Base-by-base conservation (phyloP, 352 stramenopile species). In the Pseudoperonospora humuli region DNA sequence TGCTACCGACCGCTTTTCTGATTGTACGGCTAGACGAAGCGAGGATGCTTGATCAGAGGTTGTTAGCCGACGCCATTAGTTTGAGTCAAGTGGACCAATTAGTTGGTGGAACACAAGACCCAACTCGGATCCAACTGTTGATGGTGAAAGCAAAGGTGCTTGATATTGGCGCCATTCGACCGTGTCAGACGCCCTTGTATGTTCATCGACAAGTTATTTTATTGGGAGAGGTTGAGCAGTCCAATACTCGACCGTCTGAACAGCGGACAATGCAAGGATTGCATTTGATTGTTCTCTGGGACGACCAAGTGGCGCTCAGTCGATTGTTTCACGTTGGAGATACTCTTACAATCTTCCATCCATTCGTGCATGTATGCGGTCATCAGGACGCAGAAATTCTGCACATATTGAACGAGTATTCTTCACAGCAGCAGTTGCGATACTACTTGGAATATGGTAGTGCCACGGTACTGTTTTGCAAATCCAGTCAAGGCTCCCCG, bases 371-470 rank as follows among this genome's bases (percentile, higher is more conserved):
- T 44, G 50, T 82, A 7, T 73, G 64, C 20, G 56, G 55, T 6
- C 37, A 53, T 0, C 24, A 66, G n/a, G 69, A 83, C 25, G 23
- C 47, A 3, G 74, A 86, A 34, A 70, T 86, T 39, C 25, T 61
- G 1, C 60, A 70, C 40, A 68, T 86, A 19, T 64, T 79, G 23
- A 70, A 66, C 37, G 74, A 86, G 36, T 76, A 76, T 46, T 67
- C 70, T 17, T 79, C 61, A 13, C 66, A 76, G 33, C 64, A 75
- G 29, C 55, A 56, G 1, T 60, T 70, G 10, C 9, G 24, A 5
- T 86, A 77, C 55, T 86, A 80, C 45, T 54, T 86, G 14, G 74
- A 86, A 44, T 84, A 81, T 34, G 74, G 74, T 6, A 84, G 50
- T 35, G 69, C 64, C 2, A 86, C 70, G 0, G 69, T 78, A 6